Evolutionary conservation across 2,329 filamentous ascomycete genomes (phyloP).

Genomic region (Fusarium hainanense): DNA sequence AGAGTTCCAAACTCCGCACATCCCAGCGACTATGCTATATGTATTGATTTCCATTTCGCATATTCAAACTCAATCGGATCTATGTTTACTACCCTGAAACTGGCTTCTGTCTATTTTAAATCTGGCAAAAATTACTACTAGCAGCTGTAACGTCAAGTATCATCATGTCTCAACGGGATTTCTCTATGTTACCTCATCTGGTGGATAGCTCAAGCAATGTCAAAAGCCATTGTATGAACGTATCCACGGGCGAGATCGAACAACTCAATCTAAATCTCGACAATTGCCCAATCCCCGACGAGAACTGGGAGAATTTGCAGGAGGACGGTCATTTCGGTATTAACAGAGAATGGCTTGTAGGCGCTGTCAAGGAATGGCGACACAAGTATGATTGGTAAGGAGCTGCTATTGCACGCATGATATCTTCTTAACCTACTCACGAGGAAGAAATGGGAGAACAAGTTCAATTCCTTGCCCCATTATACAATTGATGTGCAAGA

Average conservation of each 20-base stretch:
- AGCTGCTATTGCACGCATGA: background rate
- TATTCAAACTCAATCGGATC: too few species aligned
- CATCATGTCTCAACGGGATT: background rate
- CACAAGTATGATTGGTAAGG: background rate
- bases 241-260: background rate
- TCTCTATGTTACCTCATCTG: accelerated
- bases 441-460: background rate
- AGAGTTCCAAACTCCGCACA: background rate
- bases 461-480: background rate
- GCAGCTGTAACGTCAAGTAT: too few species aligned
- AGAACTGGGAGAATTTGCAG: background rate
- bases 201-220: background rate
- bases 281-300: background rate
- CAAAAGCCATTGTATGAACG: accelerated
- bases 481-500: background rate
- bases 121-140: too few species aligned
- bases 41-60: accelerated
- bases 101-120: too few species aligned
- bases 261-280: background rate
- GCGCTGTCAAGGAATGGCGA: background rate
- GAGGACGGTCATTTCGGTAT: background rate
- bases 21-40: background rate
- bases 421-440: accelerated
- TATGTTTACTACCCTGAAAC: too few species aligned
- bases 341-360: background rate